Base-by-base conservation (phyloP, 2,329 filamentous ascomycete genomes). In the Aspergillus quadrilineatus region DNA sequence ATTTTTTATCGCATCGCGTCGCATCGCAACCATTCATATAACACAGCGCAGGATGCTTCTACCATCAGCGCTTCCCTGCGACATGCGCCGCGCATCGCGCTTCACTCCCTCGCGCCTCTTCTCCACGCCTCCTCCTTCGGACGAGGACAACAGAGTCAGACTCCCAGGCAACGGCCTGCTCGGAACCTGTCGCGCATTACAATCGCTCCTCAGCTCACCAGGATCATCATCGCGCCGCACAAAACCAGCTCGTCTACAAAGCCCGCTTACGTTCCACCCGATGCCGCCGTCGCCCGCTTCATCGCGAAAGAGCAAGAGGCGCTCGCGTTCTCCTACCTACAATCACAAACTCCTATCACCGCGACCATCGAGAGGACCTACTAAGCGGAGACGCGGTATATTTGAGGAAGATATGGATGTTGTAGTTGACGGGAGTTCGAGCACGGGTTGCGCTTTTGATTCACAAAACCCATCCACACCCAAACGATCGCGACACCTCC, bases 11-110 rank as follows among this genome's bases (percentile, higher is more conserved):
- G 34, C 34, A 37, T 37, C 34, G 34, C 34, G 14, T 37, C 34
- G 32, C 32, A 34, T 34, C 10, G 32, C 34, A 37, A 3, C 34
- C 10, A 10, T 22, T 12, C 32, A 34, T 34, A 37, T 14, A 37
- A 37, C 34, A 37, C 22, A 37, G 4, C 59, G 53, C 60, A 63
- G 70, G 36, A 76, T 79, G 77, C 64, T 79, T 47, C 75, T 79
- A 56, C 77, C 76, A 56, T 79, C 77, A 7, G 77, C 77, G 32
- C 66, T 79, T 49, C 66, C 75, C 55, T 78, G 77, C 71, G 76
- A 79, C 60, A 64, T 68, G 65, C 71, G 71, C 60, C 67, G 67
- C 56, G 53, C 66, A 55, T 69, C 72, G 65, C 68, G 69, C 63
- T 71, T 74, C 63, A 66, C 70, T 2, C 63, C 69, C 49, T 71